phyloP scores from a whole-genome alignment of 306 rosid genomes.

The Erythrophleum fordii region DNA sequence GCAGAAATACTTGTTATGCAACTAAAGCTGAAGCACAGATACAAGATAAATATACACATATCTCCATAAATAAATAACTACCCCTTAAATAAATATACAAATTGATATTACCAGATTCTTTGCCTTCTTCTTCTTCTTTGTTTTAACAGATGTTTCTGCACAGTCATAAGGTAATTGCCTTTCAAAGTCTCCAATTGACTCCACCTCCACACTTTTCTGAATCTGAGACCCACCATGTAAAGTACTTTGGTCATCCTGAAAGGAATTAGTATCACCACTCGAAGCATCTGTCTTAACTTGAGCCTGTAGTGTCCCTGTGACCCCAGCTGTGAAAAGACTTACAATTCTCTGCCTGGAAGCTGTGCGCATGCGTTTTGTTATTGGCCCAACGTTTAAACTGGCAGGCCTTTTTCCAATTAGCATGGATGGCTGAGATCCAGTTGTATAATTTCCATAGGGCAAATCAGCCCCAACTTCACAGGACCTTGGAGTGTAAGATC shows the following conservation, averaged over 20 bases:
- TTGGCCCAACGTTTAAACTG: slow-evolving; percentile 75
- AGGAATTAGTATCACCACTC: slow-evolving; percentile 97
- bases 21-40: slow-evolving; percentile 32
- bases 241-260: slow-evolving; percentile 95
- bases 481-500: slow-evolving; percentile 55
- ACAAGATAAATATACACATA: slow-evolving; percentile 1
- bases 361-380: slow-evolving; percentile 88
- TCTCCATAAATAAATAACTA: slow-evolving; percentile 29
- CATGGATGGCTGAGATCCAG: slow-evolving; percentile 65
- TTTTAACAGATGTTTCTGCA: slow-evolving; percentile 90
- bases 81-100: slow-evolving; percentile 27
- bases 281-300: slow-evolving; percentile 93
- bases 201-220: slow-evolving; percentile 92
- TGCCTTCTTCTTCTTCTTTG: slow-evolving; percentile 90
- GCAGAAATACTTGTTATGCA: slow-evolving; percentile 45
- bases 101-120: slow-evolving; percentile 72
- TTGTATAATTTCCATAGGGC: slow-evolving; percentile 60
- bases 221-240: slow-evolving; percentile 76
- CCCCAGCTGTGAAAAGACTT: slow-evolving; percentile 71
- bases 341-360: slow-evolving; percentile 88
- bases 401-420: slow-evolving; percentile 76
- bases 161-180: slow-evolving; percentile 75
- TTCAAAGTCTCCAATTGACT: slow-evolving; percentile 84
- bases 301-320: slow-evolving; percentile 62
- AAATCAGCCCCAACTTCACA: slow-evolving; percentile 74